These are phyloP conservation scores for Ilyonectria robusta DNA, from an alignment of 2,329 filamentous ascomycete species.

Conservation along the genomic window DNA sequence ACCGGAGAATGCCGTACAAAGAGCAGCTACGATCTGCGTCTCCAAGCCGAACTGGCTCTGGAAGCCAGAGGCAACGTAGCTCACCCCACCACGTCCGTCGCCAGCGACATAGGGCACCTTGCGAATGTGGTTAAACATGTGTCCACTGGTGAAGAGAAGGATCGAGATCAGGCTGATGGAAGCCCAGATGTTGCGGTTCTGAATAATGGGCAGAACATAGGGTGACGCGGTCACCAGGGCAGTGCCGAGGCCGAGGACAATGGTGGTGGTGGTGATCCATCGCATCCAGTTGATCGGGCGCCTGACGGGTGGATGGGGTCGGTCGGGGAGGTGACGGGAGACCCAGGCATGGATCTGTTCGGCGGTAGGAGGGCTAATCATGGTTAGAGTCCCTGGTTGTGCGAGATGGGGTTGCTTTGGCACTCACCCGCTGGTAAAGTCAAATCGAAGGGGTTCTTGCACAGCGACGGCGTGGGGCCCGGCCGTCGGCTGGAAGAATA, in stretches of 20 bases:
- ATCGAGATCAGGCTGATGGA: slow-evolving; percentile 90
- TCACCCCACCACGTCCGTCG: slow-evolving; percentile 87
- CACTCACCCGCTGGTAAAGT: slow-evolving; percentile 85
- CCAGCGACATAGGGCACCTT: slow-evolving; percentile 93
- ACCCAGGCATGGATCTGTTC: slow-evolving; percentile 87
- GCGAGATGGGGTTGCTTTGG: not conserved
- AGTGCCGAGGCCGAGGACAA: slow-evolving; percentile 79
- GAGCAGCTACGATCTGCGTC: slow-evolving; percentile 92
- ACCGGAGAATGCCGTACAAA: slow-evolving; percentile 78
- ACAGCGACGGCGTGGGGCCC: slow-evolving; percentile 83
- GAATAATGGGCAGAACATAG: slow-evolving; percentile 84
- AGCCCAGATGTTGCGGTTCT: slow-evolving; percentile 95
- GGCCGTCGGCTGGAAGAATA: slow-evolving; percentile 87
- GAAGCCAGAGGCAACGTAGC: slow-evolving; percentile 92
- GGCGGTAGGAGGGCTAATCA: slow-evolving; percentile 76
- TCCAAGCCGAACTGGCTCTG: slow-evolving; percentile 95
- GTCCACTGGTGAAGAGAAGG: slow-evolving; percentile 92
- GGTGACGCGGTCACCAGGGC: slow-evolving; percentile 80
- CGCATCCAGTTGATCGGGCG: slow-evolving; percentile 91
- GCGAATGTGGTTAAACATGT: slow-evolving; percentile 99
- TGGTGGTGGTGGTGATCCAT: slow-evolving; percentile 76
- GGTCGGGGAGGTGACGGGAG: slow-evolving; percentile 80
- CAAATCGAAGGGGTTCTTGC: slow-evolving; percentile 81
- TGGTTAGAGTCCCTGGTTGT: slow-evolving; percentile 8
- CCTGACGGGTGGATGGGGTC: slow-evolving; percentile 82